Base-by-base conservation (phyloP, 2,329 filamentous ascomycete species). In the Botrytis fragariae region DNA sequence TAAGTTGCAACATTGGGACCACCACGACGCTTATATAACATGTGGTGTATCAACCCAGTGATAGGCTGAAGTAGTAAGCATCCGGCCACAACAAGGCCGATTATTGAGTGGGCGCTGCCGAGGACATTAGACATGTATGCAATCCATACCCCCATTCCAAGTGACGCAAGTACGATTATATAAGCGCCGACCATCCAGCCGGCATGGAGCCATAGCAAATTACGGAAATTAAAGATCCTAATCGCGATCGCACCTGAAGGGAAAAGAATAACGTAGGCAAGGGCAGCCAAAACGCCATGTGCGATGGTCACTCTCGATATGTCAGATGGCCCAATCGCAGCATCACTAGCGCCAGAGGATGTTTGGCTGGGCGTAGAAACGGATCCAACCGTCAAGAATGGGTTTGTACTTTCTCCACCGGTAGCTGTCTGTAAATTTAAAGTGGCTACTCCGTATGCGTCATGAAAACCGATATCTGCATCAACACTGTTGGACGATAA, bases 181-280 rank as follows among this genome's bases (percentile, higher is more conserved):
- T 88, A 89, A 62, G 85, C 83, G 44, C 89, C 72, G 4, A 83
- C 76, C 81, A 92, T 90, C 84, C 87, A 87, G 10, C 82, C 82
- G 20, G 85, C 88, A 77, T 92, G 90, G 35, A 88, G 74, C 67
- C 78, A 81, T n/a, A 83, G 75, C 1, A 81, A 75, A 57, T 78
- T 68, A 71, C 72, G 69, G 70, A 85, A 79, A 86, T 86, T 90
- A 14, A 90, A 74, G 5, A 90, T 75, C 6, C 89, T 88, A 85
- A 91, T 91, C 44, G 89, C 78, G 4, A 88, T 83, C n/a, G 89
- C 85, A 8, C 89, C 90, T 2, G 90, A 76, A 3, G 90, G 90
- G 74, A 89, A 91, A 60, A 90, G 81, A 20, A 87, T 76, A 8
- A 87, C 84, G 77, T 90, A 89, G 35, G 87, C 86, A 68, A 90